Evolutionary conservation across 2,329 filamentous ascomycete genomes (phyloP), one percentile per base, ranked within the genome.

Genomic region (Xylariaceae sp.): DNA sequence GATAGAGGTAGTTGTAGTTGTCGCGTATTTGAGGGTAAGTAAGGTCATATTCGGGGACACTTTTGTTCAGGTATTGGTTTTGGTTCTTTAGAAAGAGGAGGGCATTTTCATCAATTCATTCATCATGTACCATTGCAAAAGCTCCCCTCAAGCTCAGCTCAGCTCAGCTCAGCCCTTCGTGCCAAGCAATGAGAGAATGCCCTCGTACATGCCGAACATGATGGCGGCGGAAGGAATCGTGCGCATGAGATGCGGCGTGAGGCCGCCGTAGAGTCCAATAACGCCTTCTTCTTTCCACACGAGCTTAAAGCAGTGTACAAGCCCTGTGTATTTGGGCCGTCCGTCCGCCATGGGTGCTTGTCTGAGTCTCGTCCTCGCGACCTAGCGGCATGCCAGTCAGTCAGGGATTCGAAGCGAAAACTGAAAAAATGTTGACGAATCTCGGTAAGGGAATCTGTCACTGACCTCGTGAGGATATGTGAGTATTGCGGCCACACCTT

Each of bases 181-280:
- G 47, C 62, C 65, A 11, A 70, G 62, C 2, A 70, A 49, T 46
- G 67, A 68, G 19, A 83, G 70, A 43, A 83, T 82, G 52, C 74
- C 78, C 67, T 84, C 80, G 66, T 84, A 96, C 77, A 94, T 94
- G 72, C 90, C 91, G 71, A 96, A 96, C 88, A 95, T 96, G 70
- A 97, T 95, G 62, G 89, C 91, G 6, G 92, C 91, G 63, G 88
- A 94, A 1, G 92, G 92, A 4, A 96, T 91, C 5, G 91, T 91
- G 58, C 91, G 81, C 72, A 96, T 82, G 65, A 97, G 83, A 69
- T 97, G 92, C 46, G 92, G 91, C 11, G 91, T 95, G 66, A 97
- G 77, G 19, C 91, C 91, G 53, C 92, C 91, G 68, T 96, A 97
- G 58, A 97, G 76, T 34, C 87, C 88, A 46, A 85, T 82, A 71